Conservation (phyloP, 1,284 basidiomycete genomes). For the Irpex lacteus region DNA sequence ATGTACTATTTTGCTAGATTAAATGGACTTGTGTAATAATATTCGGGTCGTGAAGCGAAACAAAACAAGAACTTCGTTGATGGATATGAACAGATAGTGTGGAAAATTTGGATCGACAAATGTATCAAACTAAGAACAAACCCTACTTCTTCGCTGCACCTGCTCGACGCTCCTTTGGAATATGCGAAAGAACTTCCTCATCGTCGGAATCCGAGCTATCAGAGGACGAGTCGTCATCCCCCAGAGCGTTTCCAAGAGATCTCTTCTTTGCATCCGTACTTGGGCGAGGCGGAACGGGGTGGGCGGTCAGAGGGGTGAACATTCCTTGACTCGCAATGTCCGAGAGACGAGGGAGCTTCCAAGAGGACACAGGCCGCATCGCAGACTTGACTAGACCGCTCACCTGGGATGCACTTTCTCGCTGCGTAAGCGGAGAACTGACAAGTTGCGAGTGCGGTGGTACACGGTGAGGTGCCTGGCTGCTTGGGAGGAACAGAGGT, state of each 20-base stretch:
- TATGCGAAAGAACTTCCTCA: slow-evolving; percentile 45
- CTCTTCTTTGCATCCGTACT: slow-evolving; percentile 9
- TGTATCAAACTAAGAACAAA: neutral
- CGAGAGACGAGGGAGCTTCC: slow-evolving; percentile 42
- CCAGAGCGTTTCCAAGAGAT: neutral
- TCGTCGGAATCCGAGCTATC: slow-evolving; percentile 22
- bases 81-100: too few relatives aligned
- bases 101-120: too few relatives aligned
- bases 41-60: neutral
- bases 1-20: neutral
- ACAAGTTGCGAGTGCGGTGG: neutral
- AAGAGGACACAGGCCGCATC: slow-evolving; percentile 13
- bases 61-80: neutral
- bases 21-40: neutral
- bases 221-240: slow-evolving; percentile 15
- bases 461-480: slow-evolving; percentile 33
- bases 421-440: neutral
- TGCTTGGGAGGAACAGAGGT: slow-evolving; percentile 32
- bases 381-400: slow-evolving; percentile 20
- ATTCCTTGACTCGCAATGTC: slow-evolving; percentile 48
- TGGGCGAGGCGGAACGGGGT: slow-evolving; percentile 20
- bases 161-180: slow-evolving; percentile 55
- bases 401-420: slow-evolving; percentile 28
- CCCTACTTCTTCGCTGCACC: slow-evolving; percentile 35
- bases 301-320: slow-evolving; percentile 27